Evolutionary conservation across 2,329 filamentous ascomycete genomes (phyloP), one percentile per base, ranked within the genome.

Genomic region (Ceratocystis harringtonii): DNA sequence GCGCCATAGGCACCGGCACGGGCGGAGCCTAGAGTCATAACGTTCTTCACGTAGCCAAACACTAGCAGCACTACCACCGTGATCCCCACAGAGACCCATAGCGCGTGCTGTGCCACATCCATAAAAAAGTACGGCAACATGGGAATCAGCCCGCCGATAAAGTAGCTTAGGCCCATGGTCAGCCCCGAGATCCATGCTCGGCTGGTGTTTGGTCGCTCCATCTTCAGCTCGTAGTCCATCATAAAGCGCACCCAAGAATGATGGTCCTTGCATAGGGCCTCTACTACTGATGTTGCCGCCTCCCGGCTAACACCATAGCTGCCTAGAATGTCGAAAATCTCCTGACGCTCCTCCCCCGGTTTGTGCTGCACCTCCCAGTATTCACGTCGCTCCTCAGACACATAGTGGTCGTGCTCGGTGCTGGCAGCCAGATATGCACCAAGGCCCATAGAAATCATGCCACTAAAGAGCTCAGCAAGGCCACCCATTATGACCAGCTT

Each of bases 371-470:
- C 76, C 68, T 80, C 77, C 57, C 72, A 72, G 44, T 72, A 68
- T 70, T 81, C 79, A 57, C 78, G 76, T 65, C 73, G 72, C 68
- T 78, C 76, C 69, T 81, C 79, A 17, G 78, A 78, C 63, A 78
- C 75, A 72, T 80, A 81, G 68, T 78, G 77, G 68, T 79, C 77
- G 17, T 74, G 73, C 71, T 86, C 82, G 0, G 82, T 83, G 52
- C 78, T 76, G 32, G 84, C 85, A 7, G 86, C 87, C 1, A 91
- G 78, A 72, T 88, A 90, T 5, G 85, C 87, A 28, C 88, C 87
- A 5, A 91, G 77, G 1, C 88, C 88, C 88, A 91, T 91, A 64
- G 82, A 87, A 69, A 91, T 89, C 69, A 85, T 84, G 19, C 88
- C 88, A 0, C 86, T 85, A 72, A 89, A 87, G 61, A 91, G 79